Evolutionary conservation across 306 rosid species (phyloP).

Genomic region (Clitoria ternatea): DNA sequence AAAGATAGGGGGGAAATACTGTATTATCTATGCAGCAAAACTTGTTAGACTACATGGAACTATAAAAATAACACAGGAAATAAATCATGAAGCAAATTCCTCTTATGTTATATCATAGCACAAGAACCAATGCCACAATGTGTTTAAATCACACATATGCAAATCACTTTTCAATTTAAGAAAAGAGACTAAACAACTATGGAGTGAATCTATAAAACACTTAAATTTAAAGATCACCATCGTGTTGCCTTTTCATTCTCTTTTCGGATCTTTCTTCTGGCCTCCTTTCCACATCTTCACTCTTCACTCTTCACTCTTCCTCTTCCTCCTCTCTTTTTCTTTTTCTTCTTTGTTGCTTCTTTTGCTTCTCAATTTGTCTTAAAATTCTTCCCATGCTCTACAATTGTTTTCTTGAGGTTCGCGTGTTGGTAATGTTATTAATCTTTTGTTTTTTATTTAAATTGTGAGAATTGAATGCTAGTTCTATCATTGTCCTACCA

Average conservation of each 20-base stretch:
- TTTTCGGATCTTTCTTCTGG: slow-evolving; percentile 23
- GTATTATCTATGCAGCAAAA: not conserved
- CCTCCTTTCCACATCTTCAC: not conserved
- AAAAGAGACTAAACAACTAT: not conserved
- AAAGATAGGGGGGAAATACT: too few relatives aligned
- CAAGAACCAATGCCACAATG: not conserved
- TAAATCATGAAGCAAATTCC: not conserved
- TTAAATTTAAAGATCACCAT: not conserved
- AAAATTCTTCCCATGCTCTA: too few relatives aligned
- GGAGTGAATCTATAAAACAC: not conserved
- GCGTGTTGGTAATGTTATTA: too few relatives aligned
- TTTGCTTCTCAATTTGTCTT: not conserved
- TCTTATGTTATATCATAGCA: not conserved
- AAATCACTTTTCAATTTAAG: slow-evolving; percentile 7
- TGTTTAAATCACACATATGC: not conserved
- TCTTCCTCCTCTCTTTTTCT: not conserved
- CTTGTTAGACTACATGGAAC: not conserved
- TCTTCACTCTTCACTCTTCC: too few relatives aligned
- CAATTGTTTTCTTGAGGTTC: too few relatives aligned
- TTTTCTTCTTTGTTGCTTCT: slow-evolving; percentile 19
- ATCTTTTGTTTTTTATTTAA: too few relatives aligned
- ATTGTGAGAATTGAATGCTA: too few relatives aligned
- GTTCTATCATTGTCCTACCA: too few relatives aligned
- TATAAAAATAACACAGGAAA: not conserved
- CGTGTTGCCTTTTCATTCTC: slow-evolving; percentile 26